These are phyloP conservation scores for Saccharomycopsis guyanensis DNA, from an alignment of 805 yeast species.

Conservation along the genomic window DNA sequence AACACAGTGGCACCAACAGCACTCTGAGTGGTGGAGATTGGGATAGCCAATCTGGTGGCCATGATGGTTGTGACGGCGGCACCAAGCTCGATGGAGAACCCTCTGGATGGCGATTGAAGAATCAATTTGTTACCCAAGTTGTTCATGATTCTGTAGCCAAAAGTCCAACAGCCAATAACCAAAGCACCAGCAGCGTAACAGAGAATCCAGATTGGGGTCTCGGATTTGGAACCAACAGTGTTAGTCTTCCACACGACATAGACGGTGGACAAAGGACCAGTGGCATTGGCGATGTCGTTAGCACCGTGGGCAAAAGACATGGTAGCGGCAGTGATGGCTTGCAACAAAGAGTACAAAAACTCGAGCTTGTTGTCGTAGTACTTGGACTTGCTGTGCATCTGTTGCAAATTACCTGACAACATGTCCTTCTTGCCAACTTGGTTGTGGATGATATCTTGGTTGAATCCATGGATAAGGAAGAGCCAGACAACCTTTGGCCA, in stretches of 20 bases:
- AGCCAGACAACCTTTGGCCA: constrained; percentile 50
- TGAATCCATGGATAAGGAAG: constrained; percentile 50
- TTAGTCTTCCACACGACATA: constrained; percentile 55
- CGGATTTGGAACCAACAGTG: constrained; percentile 36
- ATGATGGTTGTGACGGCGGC: constrained; percentile 69
- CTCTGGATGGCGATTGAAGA: constrained; percentile 71
- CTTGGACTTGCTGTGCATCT: constrained; percentile 51
- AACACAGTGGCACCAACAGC: constrained; percentile 74
- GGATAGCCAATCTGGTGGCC: constrained; percentile 67
- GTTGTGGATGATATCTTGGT: constrained; percentile 49
- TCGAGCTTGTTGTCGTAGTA: constrained; percentile 66
- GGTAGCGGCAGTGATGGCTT: constrained; percentile 66
- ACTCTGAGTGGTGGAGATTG: constrained; percentile 72
- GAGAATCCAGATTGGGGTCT: constrained; percentile 66
- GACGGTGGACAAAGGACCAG: constrained; percentile 66
- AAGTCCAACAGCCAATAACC: constrained; percentile 63
- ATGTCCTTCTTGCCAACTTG: constrained; percentile 36
- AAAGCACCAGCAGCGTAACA: constrained; percentile 60
- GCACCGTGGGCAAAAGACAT: constrained; percentile 83
- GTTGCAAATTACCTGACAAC: constrained; percentile 40
- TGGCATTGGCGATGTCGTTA: constrained; percentile 70
- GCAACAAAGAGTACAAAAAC: constrained; percentile 58
- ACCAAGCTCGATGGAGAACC: constrained; percentile 69
- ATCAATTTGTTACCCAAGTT: constrained; percentile 69
- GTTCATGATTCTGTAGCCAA: constrained; percentile 62